These are phyloP conservation scores for Talaromyces thailandensis DNA, from an alignment of 495 filamentous ascomycete genomes.

Conservation along the genomic window DNA sequence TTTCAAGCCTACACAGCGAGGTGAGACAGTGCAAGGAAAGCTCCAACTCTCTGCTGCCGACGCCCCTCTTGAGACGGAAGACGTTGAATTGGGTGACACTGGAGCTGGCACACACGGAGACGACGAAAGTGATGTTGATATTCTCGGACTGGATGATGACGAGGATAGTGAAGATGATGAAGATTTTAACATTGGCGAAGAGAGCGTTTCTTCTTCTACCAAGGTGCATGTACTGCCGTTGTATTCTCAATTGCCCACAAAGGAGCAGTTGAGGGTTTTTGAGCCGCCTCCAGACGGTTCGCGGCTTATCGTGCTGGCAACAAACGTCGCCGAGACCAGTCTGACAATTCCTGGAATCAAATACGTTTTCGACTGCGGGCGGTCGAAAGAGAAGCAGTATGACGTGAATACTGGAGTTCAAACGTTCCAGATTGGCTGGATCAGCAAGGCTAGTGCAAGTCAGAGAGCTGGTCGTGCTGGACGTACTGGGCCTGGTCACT, in stretches of 20 bases:
- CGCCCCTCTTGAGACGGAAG: conserved; percentile 74
- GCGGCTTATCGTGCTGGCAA: conserved; percentile 83
- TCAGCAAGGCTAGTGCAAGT: conserved; percentile 91
- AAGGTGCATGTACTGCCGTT: conserved; percentile 81
- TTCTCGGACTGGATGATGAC: conserved; percentile 37
- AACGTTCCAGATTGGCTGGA: conserved; percentile 91
- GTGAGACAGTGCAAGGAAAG: conserved; percentile 45
- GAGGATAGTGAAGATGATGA: conserved; percentile 48
- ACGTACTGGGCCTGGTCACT: conserved; percentile 91
- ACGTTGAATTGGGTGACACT: conserved; percentile 68
- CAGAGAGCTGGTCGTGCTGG: conserved; percentile 93
- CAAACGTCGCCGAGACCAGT: conserved; percentile 95
- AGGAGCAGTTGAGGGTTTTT: conserved; percentile 90
- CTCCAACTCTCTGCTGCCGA: conserved; percentile 70
- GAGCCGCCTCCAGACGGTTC: conserved; percentile 76
- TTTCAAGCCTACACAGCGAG: conserved; percentile 52
- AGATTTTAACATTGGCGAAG: conserved; percentile 51
- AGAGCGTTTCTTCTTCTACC: conserved; percentile 54
- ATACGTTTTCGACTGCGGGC: conserved; percentile 92
- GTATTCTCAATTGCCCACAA: conserved; percentile 89
- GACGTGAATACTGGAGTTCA: conserved; percentile 81
- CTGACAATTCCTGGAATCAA: conserved; percentile 92
- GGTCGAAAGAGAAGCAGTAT: conserved; percentile 85
- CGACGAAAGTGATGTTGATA: conserved; percentile 36
- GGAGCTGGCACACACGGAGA: conserved; percentile 33